Conservation (phyloP, 2,329 filamentous ascomycete genomes). For the Sarocladiaceae sp. region DNA sequence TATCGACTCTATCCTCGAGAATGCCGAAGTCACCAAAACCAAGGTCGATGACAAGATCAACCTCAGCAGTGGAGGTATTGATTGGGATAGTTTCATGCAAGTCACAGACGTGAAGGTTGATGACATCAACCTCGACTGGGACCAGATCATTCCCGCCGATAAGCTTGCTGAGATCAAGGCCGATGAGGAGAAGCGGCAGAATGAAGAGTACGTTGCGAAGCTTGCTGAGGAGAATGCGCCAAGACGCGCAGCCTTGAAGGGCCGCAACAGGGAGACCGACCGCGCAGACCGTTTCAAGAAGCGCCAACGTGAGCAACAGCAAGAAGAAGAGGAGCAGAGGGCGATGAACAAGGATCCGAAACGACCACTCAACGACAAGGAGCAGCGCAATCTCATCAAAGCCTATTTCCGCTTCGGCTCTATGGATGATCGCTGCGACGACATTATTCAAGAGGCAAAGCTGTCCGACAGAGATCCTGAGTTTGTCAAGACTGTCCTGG, state of each 20-base stretch:
- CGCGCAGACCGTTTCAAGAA: conserved; percentile 62
- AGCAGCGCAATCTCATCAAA: conserved; percentile 84
- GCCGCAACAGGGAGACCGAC: conserved; percentile 51
- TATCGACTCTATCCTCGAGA: conserved; percentile 93
- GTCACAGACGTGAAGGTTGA: conserved; percentile 98
- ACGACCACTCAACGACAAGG: conserved; percentile 85
- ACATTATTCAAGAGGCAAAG: conserved; percentile 81
- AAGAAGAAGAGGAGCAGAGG: conserved; percentile 67
- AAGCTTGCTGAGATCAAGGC: conserved; percentile 84
- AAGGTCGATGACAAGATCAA: conserved; percentile 89
- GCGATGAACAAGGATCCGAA: conserved; percentile 74
- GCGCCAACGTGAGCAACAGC: conserved; percentile 55
- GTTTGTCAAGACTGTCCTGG: conserved; percentile 69
- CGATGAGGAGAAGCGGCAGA: conserved; percentile 77
- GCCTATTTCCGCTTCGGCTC: conserved; percentile 88
- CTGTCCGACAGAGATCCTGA: conserved; percentile 74
- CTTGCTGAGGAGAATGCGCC: conserved; percentile 82
- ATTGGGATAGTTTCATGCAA: conserved; percentile 92
- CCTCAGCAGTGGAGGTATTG: conserved; percentile 78
- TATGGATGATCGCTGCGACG: conserved; percentile 79
- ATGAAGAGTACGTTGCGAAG: conserved; percentile 75
- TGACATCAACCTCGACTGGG: conserved; percentile 75
- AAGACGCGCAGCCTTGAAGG: conserved; percentile 61
- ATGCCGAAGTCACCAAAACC: conserved; percentile 94
- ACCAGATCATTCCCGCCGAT: conserved; percentile 94